Evolutionary conservation across 495 filamentous ascomycete genomes (phyloP).

Genomic region (Talaromyces nanjingensis): DNA sequence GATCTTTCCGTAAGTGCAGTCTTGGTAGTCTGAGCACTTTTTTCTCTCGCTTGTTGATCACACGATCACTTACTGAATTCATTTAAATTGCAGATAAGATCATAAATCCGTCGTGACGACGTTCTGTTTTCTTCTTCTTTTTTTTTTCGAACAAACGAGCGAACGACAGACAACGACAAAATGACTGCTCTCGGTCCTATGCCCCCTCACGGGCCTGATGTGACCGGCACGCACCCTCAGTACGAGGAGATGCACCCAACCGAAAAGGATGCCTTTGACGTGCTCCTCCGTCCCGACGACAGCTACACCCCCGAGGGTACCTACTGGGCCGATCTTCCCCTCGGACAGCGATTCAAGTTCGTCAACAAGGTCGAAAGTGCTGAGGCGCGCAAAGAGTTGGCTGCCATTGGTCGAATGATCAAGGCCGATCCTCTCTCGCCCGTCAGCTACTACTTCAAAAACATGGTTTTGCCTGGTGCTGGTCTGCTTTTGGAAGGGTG

Average conservation of each 20-base stretch:
- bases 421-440: slow-evolving; percentile 76
- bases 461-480: slow-evolving; percentile 82
- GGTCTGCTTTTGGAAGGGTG: slow-evolving; percentile 82
- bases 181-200: slow-evolving; percentile 7
- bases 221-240: slow-evolving; percentile 43
- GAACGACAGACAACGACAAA: not conserved
- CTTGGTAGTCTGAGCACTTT: not conserved
- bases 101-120: not conserved
- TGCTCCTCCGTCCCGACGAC: slow-evolving; percentile 74
- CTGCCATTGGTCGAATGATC: slow-evolving; percentile 63
- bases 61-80: not conserved
- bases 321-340: slow-evolving; percentile 83
- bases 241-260: slow-evolving; percentile 50
- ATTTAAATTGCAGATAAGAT: not conserved
- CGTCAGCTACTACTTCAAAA: slow-evolving; percentile 73
- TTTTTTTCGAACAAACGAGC: not conserved
- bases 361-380: slow-evolving; percentile 57
- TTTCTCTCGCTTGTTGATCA: not conserved
- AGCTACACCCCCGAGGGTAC: slow-evolving; percentile 68
- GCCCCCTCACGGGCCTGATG: slow-evolving; percentile 50
- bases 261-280: slow-evolving; percentile 65
- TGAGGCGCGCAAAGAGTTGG: slow-evolving; percentile 60
- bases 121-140: not conserved
- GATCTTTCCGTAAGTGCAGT: not conserved
- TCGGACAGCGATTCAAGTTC: slow-evolving; percentile 61